Base-by-base conservation (phyloP, 164 flowering plant genomes). In the Vitis rotundifolia region DNA sequence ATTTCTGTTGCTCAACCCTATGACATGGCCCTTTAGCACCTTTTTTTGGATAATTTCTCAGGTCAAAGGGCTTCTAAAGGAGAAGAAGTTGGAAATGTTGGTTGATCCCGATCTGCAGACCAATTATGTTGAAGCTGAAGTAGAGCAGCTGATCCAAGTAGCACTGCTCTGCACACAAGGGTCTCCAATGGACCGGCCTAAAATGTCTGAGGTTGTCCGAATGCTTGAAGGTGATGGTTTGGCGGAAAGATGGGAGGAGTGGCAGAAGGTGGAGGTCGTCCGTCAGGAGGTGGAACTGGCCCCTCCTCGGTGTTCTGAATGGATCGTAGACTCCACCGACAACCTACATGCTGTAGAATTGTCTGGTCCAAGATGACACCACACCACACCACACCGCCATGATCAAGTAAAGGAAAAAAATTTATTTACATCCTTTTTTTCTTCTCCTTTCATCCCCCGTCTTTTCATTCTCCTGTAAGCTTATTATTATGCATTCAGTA, bases 151-250 rank as follows among this genome's bases (percentile, higher is more conserved):
- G 50, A 81, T 85, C 61, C 86, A 85, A 68, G 81, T 85, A 9
- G 88, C 88, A 6, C 69, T 85, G 7, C 72, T 82, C 3, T 85
- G 88, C 79, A 85, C 88, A 2, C 84, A 79, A 61, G 61, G 72
- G 64, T 62, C 79, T n/a, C 80, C 88, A 0, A 59, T 59, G 59
- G 81, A 85, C 44, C 72, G 88, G 29, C 88, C 88, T 1, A 85
- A 82, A 70, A 82, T 85, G 88, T 82, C 83, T 0, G 88, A 82
- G 16, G 88, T 85, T 10, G 84, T 85, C 9, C 77, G 84, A 59
- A 80, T 85, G 86, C 83, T 82, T 1, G 84, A 85, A 69, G 88
- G 88, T 4, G 82, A 84, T 29, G 87, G 87, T 22, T 78, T 84
- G 70, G 81, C 87, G 0, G 87, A 84, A 52, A 78, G 81, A 55